Evolutionary conservation across 2,329 filamentous ascomycete species (phyloP).

Genomic region (Exophiala calicioides): DNA sequence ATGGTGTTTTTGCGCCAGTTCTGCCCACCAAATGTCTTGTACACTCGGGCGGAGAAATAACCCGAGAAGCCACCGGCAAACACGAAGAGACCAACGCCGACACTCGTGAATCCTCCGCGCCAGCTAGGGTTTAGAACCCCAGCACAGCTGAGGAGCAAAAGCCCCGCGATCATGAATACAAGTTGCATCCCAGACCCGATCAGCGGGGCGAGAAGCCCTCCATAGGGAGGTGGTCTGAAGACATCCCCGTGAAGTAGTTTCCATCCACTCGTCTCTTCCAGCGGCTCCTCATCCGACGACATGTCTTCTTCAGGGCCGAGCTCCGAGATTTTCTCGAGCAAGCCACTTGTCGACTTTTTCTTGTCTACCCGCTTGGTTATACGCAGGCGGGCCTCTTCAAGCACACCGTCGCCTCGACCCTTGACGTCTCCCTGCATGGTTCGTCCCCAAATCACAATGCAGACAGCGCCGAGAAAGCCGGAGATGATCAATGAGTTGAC

Average conservation of each 20-base stretch:
- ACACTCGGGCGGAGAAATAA: constrained; percentile 81
- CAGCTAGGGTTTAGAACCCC: constrained; percentile 83
- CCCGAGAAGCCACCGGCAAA: constrained; percentile 82
- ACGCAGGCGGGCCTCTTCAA: constrained; percentile 67
- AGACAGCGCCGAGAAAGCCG: constrained; percentile 73
- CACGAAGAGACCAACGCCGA: constrained; percentile 78
- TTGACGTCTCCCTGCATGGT: constrained; percentile 80
- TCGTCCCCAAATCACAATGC: constrained; percentile 76
- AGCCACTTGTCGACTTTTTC: constrained; percentile 54
- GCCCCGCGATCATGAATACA: constrained; percentile 74
- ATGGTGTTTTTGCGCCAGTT: constrained; percentile 75
- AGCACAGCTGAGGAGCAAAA: constrained; percentile 71
- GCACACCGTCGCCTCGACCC: constrained; percentile 64
- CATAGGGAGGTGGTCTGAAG: constrained; percentile 71
- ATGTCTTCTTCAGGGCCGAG: constrained; percentile 48
- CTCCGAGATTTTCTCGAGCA: constrained; percentile 60
- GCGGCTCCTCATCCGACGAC: constrained; percentile 67
- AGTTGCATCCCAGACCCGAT: constrained; percentile 86
- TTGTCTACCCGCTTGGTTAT: constrained; percentile 39
- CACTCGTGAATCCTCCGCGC: constrained; percentile 84
- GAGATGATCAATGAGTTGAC: constrained; percentile 84
- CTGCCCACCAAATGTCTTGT: constrained; percentile 77
- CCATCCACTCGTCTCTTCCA: constrained; percentile 84
- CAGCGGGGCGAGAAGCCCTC: constrained; percentile 73
- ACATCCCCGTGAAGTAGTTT: constrained; percentile 87